Conservation (phyloP, 1,284 basidiomycete species). For the Trichosporon asahii region DNA sequence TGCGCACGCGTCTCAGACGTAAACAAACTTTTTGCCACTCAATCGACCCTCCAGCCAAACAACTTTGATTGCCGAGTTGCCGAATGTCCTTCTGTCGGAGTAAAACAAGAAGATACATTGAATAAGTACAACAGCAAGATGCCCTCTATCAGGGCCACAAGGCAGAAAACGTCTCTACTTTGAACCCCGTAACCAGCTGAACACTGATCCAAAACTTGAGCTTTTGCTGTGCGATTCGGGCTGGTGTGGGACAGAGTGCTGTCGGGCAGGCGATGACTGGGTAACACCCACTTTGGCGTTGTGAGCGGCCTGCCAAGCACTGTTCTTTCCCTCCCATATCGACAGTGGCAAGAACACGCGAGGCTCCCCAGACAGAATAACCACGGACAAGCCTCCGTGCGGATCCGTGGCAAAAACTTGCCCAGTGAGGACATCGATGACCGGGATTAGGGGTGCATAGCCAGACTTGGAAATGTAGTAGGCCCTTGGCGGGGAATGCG, state of each 20-base stretch:
- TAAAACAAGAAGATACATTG: neutral
- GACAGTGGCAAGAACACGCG: constrained; percentile 43
- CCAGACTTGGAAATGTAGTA: constrained; percentile 44
- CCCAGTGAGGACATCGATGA: constrained; percentile 65
- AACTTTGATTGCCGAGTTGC: neutral
- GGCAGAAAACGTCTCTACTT: constrained; percentile 9
- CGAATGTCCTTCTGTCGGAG: no score
- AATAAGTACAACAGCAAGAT: constrained; percentile 1
- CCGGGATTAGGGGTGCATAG: constrained; percentile 55
- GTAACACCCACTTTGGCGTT: neutral
- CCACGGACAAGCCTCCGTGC: constrained; percentile 51
- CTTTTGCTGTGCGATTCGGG: constrained; percentile 13
- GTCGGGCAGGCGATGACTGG: neutral
- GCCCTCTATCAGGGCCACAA: neutral
- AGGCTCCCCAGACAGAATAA: constrained; percentile 41
- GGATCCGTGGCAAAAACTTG: constrained; percentile 54
- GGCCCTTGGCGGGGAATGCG: constrained; percentile 44
- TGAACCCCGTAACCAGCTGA: constrained; percentile 21
- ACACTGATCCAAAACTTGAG: constrained; percentile 20
- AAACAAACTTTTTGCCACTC: constrained; percentile 1
- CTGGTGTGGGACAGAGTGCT: neutral
- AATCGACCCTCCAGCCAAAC: neutral
- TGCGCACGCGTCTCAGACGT: neutral
- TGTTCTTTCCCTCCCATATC: constrained; percentile 21
- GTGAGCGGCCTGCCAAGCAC: constrained; percentile 17